A percentile compares a stretch with the other conserved stretches of the same genome.
These are phyloP conservation scores for Plicaturopsis crispa DNA, from an alignment of 768 basidiomycete species.

Conservation along the genomic window DNA sequence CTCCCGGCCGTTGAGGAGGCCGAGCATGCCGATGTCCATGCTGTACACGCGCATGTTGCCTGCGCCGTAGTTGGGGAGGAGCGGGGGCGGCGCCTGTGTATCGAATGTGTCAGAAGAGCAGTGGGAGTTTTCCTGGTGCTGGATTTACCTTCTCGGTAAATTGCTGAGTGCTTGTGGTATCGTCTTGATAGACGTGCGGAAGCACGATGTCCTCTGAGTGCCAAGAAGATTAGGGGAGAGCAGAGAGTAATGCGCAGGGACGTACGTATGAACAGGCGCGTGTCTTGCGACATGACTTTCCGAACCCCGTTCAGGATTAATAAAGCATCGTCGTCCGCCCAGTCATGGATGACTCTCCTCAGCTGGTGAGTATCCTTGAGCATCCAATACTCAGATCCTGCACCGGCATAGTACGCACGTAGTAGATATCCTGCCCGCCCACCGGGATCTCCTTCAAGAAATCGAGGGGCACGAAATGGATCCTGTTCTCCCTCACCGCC, in stretches of 20 bases:
- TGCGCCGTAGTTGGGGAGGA: slow-evolving; percentile 24
- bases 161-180: background rate
- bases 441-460: slow-evolving; percentile 17
- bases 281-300: slow-evolving; percentile 19
- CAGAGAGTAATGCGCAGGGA: background rate
- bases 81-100: slow-evolving; percentile 23
- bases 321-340: slow-evolving; percentile 20
- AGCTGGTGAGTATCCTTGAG: slow-evolving; percentile 6
- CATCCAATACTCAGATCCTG: background rate
- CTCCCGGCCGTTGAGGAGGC: slow-evolving; percentile 23
- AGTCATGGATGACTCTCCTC: slow-evolving; percentile 21
- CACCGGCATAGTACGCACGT: slow-evolving; percentile 10
- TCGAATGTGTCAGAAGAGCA: background rate
- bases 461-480: slow-evolving; percentile 16
- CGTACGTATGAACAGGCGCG: slow-evolving; percentile 24
- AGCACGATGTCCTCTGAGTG: slow-evolving; percentile 1
- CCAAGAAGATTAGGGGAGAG: background rate
- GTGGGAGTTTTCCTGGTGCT: background rate
- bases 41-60: slow-evolving; percentile 20
- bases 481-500: background rate
- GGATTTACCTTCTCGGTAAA: background rate
- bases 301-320: slow-evolving; percentile 21
- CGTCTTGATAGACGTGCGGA: background rate
- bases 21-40: slow-evolving; percentile 22
- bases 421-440: slow-evolving; percentile 14